These are phyloP conservation scores for Dissoconium aciculare DNA, from an alignment of 2,329 filamentous ascomycete genomes.

Conservation along the genomic window DNA sequence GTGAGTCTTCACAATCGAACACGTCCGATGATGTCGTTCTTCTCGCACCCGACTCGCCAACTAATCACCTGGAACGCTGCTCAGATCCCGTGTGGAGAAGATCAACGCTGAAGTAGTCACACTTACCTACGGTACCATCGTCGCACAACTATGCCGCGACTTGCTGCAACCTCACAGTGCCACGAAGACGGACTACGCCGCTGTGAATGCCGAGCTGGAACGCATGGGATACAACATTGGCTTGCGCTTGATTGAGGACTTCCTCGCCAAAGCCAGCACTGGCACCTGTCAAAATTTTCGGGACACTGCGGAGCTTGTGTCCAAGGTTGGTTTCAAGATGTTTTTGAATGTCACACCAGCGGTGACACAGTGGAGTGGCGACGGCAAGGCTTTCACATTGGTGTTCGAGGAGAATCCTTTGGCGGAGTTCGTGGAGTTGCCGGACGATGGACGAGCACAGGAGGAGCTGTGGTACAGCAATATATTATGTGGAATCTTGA, in stretches of 20 bases:
- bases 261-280: conserved; percentile 85
- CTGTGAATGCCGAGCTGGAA: conserved; percentile 95
- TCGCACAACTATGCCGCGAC: conserved; percentile 91
- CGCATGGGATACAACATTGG: conserved; percentile 99
- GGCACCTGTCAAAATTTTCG: conserved; percentile 83
- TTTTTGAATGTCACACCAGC: conserved; percentile 93
- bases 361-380: conserved; percentile 87
- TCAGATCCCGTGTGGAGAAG: conserved; percentile 88
- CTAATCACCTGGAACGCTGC: neutral
- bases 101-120: conserved; percentile 96
- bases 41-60: neutral
- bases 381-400: conserved; percentile 91
- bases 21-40: neutral
- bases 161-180: conserved; percentile 35
- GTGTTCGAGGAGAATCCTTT: conserved; percentile 95
- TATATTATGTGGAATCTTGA: conserved; percentile 81
- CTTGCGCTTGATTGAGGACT: conserved; percentile 88
- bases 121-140: conserved; percentile 93
- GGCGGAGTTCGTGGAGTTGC: conserved; percentile 92
- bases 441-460: conserved; percentile 87
- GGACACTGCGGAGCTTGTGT: conserved; percentile 93
- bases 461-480: conserved; percentile 98
- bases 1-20: conserved; percentile 41
- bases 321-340: conserved; percentile 98
- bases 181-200: conserved; percentile 70